A percentile compares a stretch with the other conserved stretches of the same genome.
These are phyloP conservation scores for Pseudopediastrum boryanum DNA, from an alignment of 139 green algal species.

Conservation along the genomic window DNA sequence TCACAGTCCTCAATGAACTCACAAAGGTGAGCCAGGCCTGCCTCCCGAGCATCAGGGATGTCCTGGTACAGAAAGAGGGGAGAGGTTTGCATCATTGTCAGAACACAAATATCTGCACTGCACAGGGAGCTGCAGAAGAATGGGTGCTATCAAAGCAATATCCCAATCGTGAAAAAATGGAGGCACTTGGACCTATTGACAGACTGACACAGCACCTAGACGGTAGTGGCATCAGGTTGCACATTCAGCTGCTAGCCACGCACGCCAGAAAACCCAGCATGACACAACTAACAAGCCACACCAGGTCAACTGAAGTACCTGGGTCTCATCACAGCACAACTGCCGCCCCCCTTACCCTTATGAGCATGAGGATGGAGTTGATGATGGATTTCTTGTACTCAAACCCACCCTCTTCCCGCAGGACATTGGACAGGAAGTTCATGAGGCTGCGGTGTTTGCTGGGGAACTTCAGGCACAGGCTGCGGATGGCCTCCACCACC, in stretches of 20 bases:
- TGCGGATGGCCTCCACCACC: conserved; percentile 95
- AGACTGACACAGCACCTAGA: no score
- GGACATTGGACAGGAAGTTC: conserved; percentile 92
- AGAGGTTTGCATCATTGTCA: background rate
- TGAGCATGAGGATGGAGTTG: conserved; percentile 91
- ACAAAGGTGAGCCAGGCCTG: conserved; percentile 93
- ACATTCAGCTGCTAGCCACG: no score
- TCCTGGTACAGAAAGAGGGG: conserved; percentile 45
- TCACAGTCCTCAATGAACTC: conserved; percentile 99
- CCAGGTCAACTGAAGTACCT: background rate
- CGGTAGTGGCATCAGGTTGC: no score
- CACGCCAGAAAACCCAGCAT: no score
- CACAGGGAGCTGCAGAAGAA: background rate
- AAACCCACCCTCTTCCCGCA: conserved; percentile 89
- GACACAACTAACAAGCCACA: conserved; percentile 6
- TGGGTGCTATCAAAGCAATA: no score
- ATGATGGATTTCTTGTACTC: conserved; percentile 99
- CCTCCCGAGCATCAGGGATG: conserved; percentile 97
- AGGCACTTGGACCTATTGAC: no score
- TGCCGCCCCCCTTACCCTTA: conserved; percentile 54
- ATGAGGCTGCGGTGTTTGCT: conserved; percentile 95
- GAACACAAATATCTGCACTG: background rate
- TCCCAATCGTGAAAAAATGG: no score
- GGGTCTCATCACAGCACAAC: background rate
- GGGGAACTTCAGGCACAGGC: conserved; percentile 98